Base-by-base conservation (phyloP, 345 rosid genomes). In the Aquilaria malaccensis region DNA sequence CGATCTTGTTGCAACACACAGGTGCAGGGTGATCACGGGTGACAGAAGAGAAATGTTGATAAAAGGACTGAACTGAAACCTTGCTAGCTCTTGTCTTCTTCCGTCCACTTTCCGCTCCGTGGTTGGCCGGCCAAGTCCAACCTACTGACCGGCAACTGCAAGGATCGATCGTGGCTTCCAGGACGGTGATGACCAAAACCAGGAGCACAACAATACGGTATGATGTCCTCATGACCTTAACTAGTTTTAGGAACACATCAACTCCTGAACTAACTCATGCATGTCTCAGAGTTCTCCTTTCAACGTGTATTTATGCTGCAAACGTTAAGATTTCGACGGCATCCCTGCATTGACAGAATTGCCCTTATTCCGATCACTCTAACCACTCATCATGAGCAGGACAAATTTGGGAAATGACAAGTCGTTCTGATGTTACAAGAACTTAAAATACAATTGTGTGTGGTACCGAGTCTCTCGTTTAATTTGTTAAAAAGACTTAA, bases 91-190 rank as follows among this genome's bases (percentile, higher is more conserved):
- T 55, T 13, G 45, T 32, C 45, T 22, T 61, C 22, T 33, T 63
- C 29, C 63, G 45, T 68, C 62, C 7, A 37, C 5, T 3, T 37
- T 37, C 43, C 5, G 7, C 56, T 59, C 60, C 68, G 45, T 29
- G 51, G 61, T 51, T 2, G 15, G 63, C 43, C 43, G 7, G 7
- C 3, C 7, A 0, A 52, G 65, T 58, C 55, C 11, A 29, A 49
- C 37, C 32, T 61, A 65, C 10, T 13, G 61, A 63, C 64, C 78
- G 74, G 51, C 78, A 66, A 32, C 43, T 52, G 56, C 65, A 66
- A 9, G 61, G 67, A 73, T 73, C 69, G 52, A 70, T 14, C 2
- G 50, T 5, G 9, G 74, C 45, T 11, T 68, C 33, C 63, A 81
- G 12, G 32, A 70, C 32, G 47, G 55, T 45, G 52, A 66, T n/a